These are phyloP conservation scores for Physcomitrium patens DNA, from an alignment of 225 moss, liverwort and hornwort genomes.

Conservation along the genomic window DNA sequence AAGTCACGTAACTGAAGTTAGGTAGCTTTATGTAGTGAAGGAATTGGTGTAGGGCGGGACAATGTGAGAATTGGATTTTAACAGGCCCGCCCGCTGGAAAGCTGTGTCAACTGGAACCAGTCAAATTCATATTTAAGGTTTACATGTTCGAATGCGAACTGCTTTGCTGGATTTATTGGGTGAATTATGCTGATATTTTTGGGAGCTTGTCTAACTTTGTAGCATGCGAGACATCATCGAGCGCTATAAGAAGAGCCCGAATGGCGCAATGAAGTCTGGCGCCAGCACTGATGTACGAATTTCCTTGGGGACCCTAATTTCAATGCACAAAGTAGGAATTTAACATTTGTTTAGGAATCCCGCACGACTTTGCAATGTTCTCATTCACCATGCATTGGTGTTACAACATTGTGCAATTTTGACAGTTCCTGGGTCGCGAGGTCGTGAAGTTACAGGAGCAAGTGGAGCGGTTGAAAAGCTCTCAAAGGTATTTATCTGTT, in stretches of 20 bases:
- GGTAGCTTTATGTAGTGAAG: neutral
- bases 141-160: neutral
- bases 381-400: neutral
- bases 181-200: constrained; percentile 1
- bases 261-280: constrained; percentile 37
- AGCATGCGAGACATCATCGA: constrained; percentile 65
- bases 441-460: constrained; percentile 59
- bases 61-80: neutral
- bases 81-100: constrained; percentile 9
- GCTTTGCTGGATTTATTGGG: constrained; percentile 4
- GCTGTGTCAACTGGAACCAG: neutral
- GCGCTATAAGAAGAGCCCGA: constrained; percentile 55
- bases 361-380: neutral
- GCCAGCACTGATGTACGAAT: constrained; percentile 43
- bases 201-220: constrained; percentile 15
- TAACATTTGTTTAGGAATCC: neutral
- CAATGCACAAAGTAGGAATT: neutral
- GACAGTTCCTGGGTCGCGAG: constrained; percentile 53
- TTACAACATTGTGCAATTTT: constrained; percentile 33
- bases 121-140: constrained; percentile 34
- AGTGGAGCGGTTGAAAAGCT: constrained; percentile 49
- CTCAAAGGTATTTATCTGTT: constrained; percentile 37
- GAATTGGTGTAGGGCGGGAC: neutral
- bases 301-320: neutral
- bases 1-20: neutral